phyloP scores from a whole-genome alignment of 306 rosid species.

The Pyrus pyrifolia region DNA sequence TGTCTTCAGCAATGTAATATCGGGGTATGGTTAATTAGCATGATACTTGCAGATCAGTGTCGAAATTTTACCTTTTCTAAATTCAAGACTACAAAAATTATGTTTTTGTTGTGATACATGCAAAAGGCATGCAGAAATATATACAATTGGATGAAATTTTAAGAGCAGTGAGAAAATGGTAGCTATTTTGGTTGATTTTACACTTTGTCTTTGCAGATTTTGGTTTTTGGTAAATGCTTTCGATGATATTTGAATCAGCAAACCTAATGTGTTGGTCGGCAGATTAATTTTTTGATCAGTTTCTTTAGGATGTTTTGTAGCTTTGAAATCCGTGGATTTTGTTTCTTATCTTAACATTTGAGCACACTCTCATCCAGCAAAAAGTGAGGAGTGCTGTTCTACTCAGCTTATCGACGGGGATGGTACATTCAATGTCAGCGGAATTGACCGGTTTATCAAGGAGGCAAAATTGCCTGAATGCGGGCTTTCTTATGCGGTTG shows the following conservation, averaged over 20 bases:
- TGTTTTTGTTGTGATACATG: background rate
- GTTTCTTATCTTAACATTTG: conserved; percentile 17
- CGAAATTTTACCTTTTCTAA: background rate
- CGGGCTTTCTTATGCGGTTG: conserved; percentile 93
- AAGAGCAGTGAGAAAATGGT: background rate
- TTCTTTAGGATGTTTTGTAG: background rate
- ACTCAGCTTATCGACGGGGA: conserved; percentile 97
- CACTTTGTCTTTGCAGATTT: background rate
- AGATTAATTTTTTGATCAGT: background rate
- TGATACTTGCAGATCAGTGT: background rate
- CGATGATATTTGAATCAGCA: background rate
- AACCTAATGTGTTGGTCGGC: background rate
- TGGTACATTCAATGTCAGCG: conserved; percentile 63
- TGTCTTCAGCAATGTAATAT: background rate
- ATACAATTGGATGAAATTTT: background rate
- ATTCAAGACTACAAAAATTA: background rate
- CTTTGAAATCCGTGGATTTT: background rate
- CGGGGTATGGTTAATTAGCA: background rate
- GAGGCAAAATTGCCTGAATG: conserved; percentile 80
- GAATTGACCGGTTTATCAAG: conserved; percentile 68
- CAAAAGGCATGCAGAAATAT: background rate
- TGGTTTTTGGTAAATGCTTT: background rate
- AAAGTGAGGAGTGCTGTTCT: conserved; percentile 43
- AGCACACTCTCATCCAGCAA: conserved; percentile 32
- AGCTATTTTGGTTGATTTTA: background rate